A percentile compares a stretch with the other conserved stretches of the same genome.
These are phyloP conservation scores for Phytophthora pini DNA, from an alignment of 352 stramenopile genomes.

Conservation along the genomic window DNA sequence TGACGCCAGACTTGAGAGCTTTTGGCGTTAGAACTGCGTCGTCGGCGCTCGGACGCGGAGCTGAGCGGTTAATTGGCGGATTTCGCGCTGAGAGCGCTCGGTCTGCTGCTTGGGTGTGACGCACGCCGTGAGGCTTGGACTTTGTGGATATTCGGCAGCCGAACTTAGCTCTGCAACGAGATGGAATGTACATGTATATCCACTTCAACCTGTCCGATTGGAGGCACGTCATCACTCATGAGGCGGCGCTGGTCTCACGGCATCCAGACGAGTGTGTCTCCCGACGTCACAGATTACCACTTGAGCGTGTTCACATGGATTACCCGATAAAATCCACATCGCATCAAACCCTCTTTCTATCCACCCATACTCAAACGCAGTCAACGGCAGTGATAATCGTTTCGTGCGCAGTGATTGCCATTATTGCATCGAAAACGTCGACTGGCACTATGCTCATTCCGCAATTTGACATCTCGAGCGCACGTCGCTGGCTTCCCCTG, in stretches of 20 bases:
- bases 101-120: conserved; percentile 3
- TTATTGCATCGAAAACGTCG: neutral
- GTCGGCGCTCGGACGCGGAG: neutral
- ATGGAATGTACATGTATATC: too few species aligned
- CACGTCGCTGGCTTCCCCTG: neutral
- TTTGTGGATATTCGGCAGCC: too few species aligned
- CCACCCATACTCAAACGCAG: conserved; percentile 1
- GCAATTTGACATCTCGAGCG: conserved; percentile 16
- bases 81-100: neutral
- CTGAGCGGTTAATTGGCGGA: neutral
- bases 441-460: conserved; percentile 10
- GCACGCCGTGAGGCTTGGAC: too few species aligned
- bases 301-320: too few species aligned
- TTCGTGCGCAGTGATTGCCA: conserved; percentile 19
- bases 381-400: conserved; percentile 15
- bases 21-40: neutral
- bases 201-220: too few species aligned
- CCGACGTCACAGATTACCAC: too few species aligned
- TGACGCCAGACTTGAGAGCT: neutral
- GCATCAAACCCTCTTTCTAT: too few species aligned
- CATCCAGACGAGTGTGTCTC: too few species aligned
- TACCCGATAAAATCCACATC: too few species aligned
- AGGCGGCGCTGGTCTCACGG: too few species aligned
- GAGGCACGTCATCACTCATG: too few species aligned
- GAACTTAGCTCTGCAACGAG: too few species aligned